phyloP scores from a whole-genome alignment of 2,329 filamentous ascomycete species.

The Ophiostoma novo-ulmi region DNA sequence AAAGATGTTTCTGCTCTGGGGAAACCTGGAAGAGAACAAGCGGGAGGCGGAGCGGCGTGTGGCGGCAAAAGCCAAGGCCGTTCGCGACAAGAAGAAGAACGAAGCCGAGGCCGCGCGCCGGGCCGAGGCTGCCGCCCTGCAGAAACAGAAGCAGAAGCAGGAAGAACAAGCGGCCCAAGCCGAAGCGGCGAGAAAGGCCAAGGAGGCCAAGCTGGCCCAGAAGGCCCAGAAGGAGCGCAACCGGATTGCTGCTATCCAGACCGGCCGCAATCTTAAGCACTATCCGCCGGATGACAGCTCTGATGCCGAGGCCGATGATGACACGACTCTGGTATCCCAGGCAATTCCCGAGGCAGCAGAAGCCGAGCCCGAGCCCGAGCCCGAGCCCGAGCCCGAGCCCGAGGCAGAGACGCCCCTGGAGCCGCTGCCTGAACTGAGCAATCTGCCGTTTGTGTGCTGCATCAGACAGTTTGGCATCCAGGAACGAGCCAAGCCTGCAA shows the following conservation, averaged over 20 bases:
- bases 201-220: not conserved
- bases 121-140: slow-evolving; percentile 20
- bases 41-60: slow-evolving; percentile 40
- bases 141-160: slow-evolving; percentile 28
- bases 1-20: slow-evolving; percentile 75
- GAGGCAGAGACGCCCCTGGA: slow-evolving; percentile 12
- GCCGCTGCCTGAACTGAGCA: slow-evolving; percentile 34
- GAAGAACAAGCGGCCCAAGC: slow-evolving; percentile 38
- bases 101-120: slow-evolving; percentile 39
- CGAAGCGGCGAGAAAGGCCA: not conserved
- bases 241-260: too few species aligned
- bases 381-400: not conserved
- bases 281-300: not conserved
- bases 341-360: not conserved
- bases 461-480: slow-evolving; percentile 65
- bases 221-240: not conserved
- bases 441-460: slow-evolving; percentile 63
- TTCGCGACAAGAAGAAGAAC: slow-evolving; percentile 27
- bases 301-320: not conserved
- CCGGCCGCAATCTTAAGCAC: not conserved
- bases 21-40: slow-evolving; percentile 72
- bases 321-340: not conserved
- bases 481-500: slow-evolving; percentile 27
- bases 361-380: not conserved
- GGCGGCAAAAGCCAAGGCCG: not conserved